These are phyloP conservation scores for Phytopythium mirpurense DNA, from an alignment of 352 stramenopile genomes.

Conservation along the genomic window DNA sequence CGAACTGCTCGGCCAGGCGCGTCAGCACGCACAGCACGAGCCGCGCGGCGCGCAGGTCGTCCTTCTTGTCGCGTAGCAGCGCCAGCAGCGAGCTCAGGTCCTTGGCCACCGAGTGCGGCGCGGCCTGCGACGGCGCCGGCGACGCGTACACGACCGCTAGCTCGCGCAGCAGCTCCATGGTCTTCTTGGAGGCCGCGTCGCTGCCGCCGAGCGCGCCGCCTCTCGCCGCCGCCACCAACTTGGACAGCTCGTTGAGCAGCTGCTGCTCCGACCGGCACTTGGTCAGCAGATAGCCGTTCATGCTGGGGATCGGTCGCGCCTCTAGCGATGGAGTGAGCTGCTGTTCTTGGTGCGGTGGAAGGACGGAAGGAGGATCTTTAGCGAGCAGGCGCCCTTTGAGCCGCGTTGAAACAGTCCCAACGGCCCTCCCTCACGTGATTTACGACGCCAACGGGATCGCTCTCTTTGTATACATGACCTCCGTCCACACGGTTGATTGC, in stretches of 20 bases:
- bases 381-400: not conserved
- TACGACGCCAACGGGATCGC: too few relatives aligned
- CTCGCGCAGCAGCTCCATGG: constrained; percentile 59
- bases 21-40: constrained; percentile 58
- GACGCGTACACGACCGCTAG: constrained; percentile 76
- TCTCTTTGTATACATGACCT: too few relatives aligned
- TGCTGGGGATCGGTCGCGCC: constrained; percentile 17
- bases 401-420: too few relatives aligned
- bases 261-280: constrained; percentile 75
- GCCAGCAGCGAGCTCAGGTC: constrained; percentile 59
- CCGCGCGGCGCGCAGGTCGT: constrained; percentile 54
- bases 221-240: constrained; percentile 17
- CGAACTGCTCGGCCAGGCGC: constrained; percentile 61
- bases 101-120: constrained; percentile 61
- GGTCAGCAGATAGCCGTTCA: constrained; percentile 67
- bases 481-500: not conserved
- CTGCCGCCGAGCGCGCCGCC: constrained; percentile 26
- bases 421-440: too few relatives aligned
- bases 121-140: constrained; percentile 26
- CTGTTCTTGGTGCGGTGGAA: too few relatives aligned
- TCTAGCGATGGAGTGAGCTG: too few relatives aligned
- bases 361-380: too few relatives aligned
- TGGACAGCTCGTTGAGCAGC: constrained; percentile 76
- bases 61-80: constrained; percentile 76
- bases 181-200: constrained; percentile 66